phyloP scores from a whole-genome alignment of 202 grass and related monocot species.

The Sporobolus alterniflorus region DNA sequence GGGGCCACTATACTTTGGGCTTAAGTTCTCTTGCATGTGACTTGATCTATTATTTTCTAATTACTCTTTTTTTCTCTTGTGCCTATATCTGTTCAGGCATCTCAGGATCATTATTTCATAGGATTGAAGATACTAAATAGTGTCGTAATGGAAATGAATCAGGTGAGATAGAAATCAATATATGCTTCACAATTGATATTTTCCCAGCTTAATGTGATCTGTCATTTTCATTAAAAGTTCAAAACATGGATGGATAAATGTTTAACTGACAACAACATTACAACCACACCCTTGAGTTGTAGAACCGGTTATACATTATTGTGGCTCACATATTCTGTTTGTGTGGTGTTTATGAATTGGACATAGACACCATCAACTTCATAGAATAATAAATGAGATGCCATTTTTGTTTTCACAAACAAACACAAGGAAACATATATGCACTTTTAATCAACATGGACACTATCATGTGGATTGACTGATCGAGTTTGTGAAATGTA shows the following conservation, averaged over 20 bases:
- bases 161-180: constrained; percentile 53
- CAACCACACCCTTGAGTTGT: too few relatives aligned
- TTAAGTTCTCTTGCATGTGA: constrained; percentile 9
- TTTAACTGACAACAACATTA: too few relatives aligned
- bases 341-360: not conserved
- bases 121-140: constrained; percentile 94
- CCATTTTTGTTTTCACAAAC: not conserved
- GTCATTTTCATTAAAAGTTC: constrained; percentile 12
- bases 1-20: not conserved
- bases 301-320: not conserved
- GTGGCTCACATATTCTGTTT: not conserved
- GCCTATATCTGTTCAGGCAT: constrained; percentile 64
- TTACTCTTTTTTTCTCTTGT: constrained; percentile 9
- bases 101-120: constrained; percentile 96
- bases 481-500: not conserved
- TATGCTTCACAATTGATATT: not conserved
- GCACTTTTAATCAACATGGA: not conserved
- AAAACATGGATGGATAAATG: not conserved
- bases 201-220: not conserved
- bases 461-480: not conserved
- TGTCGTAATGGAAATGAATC: constrained; percentile 95
- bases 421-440: not conserved
- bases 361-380: not conserved
- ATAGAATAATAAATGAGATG: constrained; percentile 1
- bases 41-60: constrained; percentile 39